Evolutionary conservation across 441 rosid genomes (phyloP).

Genomic region (Arabidopsis lyrata): DNA sequence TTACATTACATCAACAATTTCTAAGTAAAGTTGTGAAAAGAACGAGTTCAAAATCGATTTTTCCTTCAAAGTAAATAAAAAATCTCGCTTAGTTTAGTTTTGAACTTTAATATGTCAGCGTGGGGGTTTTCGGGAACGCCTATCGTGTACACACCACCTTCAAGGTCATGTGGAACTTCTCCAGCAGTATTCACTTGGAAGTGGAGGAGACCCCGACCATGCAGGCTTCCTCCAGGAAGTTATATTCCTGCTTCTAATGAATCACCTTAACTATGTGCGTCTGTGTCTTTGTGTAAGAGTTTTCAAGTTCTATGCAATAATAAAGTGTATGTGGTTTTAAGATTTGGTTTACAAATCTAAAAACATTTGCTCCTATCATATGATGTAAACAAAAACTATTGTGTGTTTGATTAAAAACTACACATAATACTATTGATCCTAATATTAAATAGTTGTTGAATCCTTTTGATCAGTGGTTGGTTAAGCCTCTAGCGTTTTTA

Average conservation of each 20-base stretch:
- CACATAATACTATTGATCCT: background rate
- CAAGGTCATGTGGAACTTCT: slow-evolving; percentile 32
- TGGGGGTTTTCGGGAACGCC: background rate
- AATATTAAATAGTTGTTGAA: too few species aligned
- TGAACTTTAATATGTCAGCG: background rate
- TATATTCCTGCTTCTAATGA: background rate
- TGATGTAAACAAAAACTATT: background rate
- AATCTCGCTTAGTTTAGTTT: background rate
- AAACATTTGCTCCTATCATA: background rate
- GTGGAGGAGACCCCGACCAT: slow-evolving; percentile 16
- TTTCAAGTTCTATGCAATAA: background rate
- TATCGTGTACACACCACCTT: slow-evolving; percentile 14
- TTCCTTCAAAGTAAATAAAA: background rate
- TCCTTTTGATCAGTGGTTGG: background rate
- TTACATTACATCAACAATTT: background rate
- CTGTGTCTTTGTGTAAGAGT: background rate
- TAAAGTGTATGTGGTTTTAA: background rate
- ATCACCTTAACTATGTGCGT: slow-evolving; percentile 11
- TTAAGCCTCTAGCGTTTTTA: background rate
- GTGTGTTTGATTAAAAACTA: too few species aligned
- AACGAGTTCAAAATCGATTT: background rate
- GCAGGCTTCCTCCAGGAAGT: slow-evolving; percentile 27
- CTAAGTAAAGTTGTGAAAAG: background rate
- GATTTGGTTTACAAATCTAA: background rate
- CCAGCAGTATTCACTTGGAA: slow-evolving; percentile 14